A percentile compares a stretch with the other conserved stretches of the same genome.
Evolutionary conservation across 257 asterid species (phyloP).

Genomic region (Rauvolfia tetraphylla): DNA sequence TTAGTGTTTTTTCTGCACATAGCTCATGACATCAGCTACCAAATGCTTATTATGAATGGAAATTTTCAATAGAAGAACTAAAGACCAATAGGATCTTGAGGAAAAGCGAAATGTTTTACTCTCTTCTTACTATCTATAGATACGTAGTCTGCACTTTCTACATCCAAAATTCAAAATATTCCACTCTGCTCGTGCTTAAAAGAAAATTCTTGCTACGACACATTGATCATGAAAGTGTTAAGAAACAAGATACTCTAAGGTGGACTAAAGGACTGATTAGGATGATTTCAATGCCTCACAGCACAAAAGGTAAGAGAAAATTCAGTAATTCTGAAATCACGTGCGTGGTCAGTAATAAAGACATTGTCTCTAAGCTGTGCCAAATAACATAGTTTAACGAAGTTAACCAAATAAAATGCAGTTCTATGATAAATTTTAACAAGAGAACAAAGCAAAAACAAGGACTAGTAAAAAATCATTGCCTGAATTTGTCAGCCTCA

Average conservation of each 20-base stretch:
- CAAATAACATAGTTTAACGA: slow-evolving; percentile 2
- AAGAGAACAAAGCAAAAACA: background rate
- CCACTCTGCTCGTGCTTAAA: background rate
- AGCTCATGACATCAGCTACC: background rate
- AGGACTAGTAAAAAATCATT: slow-evolving; percentile 26
- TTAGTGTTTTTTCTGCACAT: background rate
- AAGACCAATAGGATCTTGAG: background rate
- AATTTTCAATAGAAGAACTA: background rate
- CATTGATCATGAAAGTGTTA: background rate
- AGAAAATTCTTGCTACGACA: background rate
- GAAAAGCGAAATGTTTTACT: background rate
- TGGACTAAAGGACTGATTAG: background rate
- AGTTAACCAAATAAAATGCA: slow-evolving; percentile 3
- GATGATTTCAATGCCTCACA: background rate
- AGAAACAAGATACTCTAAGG: background rate
- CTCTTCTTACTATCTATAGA: background rate
- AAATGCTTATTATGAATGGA: background rate
- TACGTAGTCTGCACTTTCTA: background rate
- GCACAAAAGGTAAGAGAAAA: background rate
- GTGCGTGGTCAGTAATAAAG: background rate
- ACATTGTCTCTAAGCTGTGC: background rate
- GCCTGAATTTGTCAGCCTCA: slow-evolving; percentile 90
- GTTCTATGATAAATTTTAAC: background rate
- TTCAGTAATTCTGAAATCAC: background rate
- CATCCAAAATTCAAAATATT: background rate